Evolutionary conservation across 805 yeast genomes (phyloP), one percentile per base, ranked within the genome.

Genomic region (Saccharomycopsis vini): DNA sequence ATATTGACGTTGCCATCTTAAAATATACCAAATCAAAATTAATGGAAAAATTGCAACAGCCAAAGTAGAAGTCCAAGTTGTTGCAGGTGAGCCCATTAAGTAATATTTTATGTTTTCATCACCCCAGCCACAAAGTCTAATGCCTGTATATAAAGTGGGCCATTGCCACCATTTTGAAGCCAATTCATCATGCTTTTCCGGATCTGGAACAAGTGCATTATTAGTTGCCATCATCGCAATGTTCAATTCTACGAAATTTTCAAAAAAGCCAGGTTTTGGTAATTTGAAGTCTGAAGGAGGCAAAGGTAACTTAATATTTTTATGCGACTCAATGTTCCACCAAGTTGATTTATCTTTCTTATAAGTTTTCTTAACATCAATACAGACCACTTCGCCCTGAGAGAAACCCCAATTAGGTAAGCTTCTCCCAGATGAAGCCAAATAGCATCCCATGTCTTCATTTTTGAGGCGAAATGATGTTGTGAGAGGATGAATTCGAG

Each of bases 401-500:
- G 86, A 75, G 73, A 89, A 92, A 15, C 97, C 98, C 98, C 98
- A 90, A 10, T 77, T 78, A n/a, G 98, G 98, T 57, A 88, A 78
- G 20, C 75, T 59, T 51, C 68, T 66, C 35, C 95, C 96, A 6
- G 92, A 73, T 10, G 89, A 84, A 52, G 89, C 84, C 57, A 90
- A 66, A 61, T 88, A 88, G 61, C 97, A 94, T 35, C 81, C 81
- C 55, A 87, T 60, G 5, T 60, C 74, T 50, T 69, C 69, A 61
- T 81, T 81, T 55, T 69, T 75, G 52, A 90, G 66, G 61, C 95
- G 74, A 65, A 90, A 77, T 15, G 86, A 77, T 1, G 95, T 73
- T 24, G 95, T 77, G 49, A 89, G 71, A n/a, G 97, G 92, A 62
- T 84, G 95, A 43, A 86, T 56, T 43, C 64, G 61, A 4, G 61